A percentile compares a stretch with the other conserved stretches of the same genome.
phyloP scores from a whole-genome alignment of 768 basidiomycete genomes.

The Boletus rufocinnamomeus region DNA sequence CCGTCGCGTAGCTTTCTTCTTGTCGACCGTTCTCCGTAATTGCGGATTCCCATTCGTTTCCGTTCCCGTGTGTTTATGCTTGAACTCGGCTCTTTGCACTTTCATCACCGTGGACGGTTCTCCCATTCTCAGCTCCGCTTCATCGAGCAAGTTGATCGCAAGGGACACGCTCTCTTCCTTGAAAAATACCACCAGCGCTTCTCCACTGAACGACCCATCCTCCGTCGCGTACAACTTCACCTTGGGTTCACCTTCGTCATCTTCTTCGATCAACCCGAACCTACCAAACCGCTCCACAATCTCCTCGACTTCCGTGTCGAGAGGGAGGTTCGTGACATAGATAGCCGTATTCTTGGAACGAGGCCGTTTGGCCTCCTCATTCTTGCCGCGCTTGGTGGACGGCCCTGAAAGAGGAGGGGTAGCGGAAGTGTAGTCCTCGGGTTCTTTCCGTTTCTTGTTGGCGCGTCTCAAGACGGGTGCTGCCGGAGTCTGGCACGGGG shows the following conservation, averaged over 20 bases:
- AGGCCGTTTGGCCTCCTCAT: conserved; percentile 47
- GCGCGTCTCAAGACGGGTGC: conserved; percentile 80
- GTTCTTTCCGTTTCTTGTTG: conserved; percentile 79
- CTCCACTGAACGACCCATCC: conserved; percentile 87
- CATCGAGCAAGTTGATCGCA: conserved; percentile 84
- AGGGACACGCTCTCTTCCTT: conserved; percentile 93
- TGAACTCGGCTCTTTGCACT: conserved; percentile 76
- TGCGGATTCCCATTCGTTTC: conserved; percentile 44
- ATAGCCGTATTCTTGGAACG: conserved; percentile 93
- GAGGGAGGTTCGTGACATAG: conserved; percentile 83
- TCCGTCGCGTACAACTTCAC: conserved; percentile 94
- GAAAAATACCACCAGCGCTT: conserved; percentile 95
- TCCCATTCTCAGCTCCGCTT: conserved; percentile 86
- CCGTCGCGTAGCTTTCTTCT: conserved; percentile 71
- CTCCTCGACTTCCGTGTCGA: conserved; percentile 71
- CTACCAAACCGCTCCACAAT: conserved; percentile 85
- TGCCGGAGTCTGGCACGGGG: conserved; percentile 67
- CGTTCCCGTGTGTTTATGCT: conserved; percentile 58
- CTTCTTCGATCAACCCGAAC: conserved; percentile 92
- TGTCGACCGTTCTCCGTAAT: conserved; percentile 67
- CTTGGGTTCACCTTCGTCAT: conserved; percentile 87
- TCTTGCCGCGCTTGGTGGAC: conserved; percentile 71
- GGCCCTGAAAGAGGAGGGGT: conserved; percentile 47
- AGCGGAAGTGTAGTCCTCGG: conserved; percentile 67
- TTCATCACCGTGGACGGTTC: conserved; percentile 71